Evolutionary conservation across 164 flowering plant species (phyloP).

Genomic region (Amborella trichopoda): DNA sequence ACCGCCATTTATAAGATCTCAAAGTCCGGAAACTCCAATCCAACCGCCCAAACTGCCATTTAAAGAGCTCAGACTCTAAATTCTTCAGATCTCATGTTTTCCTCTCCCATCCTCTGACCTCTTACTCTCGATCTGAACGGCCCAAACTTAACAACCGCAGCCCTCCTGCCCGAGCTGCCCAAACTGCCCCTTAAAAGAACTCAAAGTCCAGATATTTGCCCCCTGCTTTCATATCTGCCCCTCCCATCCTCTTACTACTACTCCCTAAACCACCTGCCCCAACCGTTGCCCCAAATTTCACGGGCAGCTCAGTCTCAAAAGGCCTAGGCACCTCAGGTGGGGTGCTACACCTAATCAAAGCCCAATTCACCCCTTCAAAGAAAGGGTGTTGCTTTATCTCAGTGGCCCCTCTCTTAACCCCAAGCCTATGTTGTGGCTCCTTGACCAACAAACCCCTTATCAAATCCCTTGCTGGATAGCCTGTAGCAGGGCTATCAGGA

Average conservation of each 20-base stretch:
- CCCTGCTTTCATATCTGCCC: constrained; percentile 23
- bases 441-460: constrained; percentile 42
- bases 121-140: too few species aligned
- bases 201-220: constrained; percentile 28
- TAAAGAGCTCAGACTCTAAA: too few species aligned
- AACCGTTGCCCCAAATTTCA: constrained; percentile 9
- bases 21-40: too few species aligned
- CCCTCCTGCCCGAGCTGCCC: too few species aligned
- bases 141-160: too few species aligned
- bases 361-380: constrained; percentile 76
- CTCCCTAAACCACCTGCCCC: constrained; percentile 12
- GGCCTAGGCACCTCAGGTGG: constrained; percentile 50
- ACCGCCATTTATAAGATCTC: too few species aligned
- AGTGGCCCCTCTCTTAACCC: constrained; percentile 62
- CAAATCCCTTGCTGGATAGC: constrained; percentile 39
- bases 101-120: too few species aligned
- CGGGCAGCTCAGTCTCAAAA: constrained; percentile 15
- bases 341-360: constrained; percentile 45
- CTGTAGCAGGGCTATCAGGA: constrained; percentile 44
- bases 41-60: too few species aligned
- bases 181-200: constrained; percentile 22
- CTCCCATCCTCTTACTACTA: constrained; percentile 21
- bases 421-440: constrained; percentile 57
- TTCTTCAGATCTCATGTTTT: too few species aligned
- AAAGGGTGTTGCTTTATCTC: constrained; percentile 65